These are phyloP conservation scores for Boletus reticuloceps DNA, from an alignment of 768 basidiomycete species.

Conservation along the genomic window DNA sequence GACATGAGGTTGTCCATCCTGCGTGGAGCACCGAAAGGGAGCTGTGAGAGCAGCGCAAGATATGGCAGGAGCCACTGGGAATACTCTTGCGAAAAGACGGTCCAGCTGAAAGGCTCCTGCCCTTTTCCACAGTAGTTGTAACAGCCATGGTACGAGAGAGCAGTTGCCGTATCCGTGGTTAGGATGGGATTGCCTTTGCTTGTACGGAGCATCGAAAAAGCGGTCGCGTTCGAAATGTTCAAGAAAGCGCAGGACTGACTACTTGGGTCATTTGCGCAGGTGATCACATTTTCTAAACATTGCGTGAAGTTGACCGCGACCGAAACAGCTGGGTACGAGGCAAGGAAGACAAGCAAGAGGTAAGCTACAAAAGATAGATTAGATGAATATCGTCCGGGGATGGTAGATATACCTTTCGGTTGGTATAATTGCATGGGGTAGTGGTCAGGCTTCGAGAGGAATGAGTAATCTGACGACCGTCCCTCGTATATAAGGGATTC, in stretches of 20 bases:
- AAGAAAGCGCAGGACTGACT: conserved; percentile 1
- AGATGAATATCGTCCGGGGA: not conserved
- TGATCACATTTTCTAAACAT: conserved; percentile 9
- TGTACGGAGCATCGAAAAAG: conserved; percentile 14
- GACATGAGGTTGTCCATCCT: conserved; percentile 42
- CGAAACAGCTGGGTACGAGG: not conserved
- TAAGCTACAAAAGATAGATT: not conserved
- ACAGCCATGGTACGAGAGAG: conserved; percentile 9
- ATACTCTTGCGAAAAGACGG: conserved; percentile 34
- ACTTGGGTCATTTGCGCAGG: not conserved
- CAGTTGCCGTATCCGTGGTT: not conserved
- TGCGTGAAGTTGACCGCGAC: conserved; percentile 6
- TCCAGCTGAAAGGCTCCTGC: conserved; percentile 19
- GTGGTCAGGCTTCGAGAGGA: too few relatives aligned
- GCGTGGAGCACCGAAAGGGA: conserved; percentile 45
- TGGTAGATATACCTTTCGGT: conserved; percentile 2
- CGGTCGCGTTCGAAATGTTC: not conserved
- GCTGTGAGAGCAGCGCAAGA: conserved; percentile 46
- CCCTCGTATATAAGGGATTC: too few relatives aligned
- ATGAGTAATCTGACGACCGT: too few relatives aligned
- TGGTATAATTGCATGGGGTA: conserved; percentile 1
- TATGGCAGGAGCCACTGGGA: conserved; percentile 48
- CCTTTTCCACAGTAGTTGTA: conserved; percentile 4
- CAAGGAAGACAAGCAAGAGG: not conserved
- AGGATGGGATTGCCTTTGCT: conserved; percentile 2